phyloP scores from a whole-genome alignment of 2,329 filamentous ascomycete species.

The Fusarium sp. region DNA sequence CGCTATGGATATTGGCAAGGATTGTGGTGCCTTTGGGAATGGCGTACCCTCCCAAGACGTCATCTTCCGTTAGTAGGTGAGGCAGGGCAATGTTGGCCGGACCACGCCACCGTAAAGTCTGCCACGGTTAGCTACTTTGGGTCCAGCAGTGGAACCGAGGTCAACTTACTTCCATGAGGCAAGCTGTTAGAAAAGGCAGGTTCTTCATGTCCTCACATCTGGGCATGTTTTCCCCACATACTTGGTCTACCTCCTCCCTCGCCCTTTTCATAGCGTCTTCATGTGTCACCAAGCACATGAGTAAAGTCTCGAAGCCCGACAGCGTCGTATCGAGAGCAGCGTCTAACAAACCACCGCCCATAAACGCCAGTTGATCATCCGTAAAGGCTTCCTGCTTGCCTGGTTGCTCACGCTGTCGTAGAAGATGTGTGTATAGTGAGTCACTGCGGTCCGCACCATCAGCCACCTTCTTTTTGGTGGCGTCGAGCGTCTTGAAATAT shows the following conservation, averaged over 20 bases:
- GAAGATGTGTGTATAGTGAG: background rate
- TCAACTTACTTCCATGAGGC: background rate
- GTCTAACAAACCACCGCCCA: background rate
- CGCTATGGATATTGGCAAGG: background rate
- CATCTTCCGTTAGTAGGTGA: background rate
- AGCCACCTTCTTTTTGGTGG: background rate
- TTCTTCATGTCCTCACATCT: background rate
- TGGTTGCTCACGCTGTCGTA: background rate
- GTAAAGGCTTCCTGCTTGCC: background rate
- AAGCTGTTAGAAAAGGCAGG: background rate
- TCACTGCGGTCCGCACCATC: background rate
- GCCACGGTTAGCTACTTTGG: background rate
- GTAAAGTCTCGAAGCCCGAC: background rate
- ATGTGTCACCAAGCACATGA: background rate
- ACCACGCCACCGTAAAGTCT: background rate
- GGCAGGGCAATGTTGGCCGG: background rate
- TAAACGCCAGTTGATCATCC: background rate
- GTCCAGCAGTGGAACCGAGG: background rate
- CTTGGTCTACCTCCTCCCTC: background rate
- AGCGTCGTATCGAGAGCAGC: background rate
- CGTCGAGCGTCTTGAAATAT: constrained; percentile 1
- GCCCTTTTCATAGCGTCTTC: background rate
- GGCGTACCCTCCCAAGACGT: background rate
- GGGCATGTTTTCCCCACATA: background rate
- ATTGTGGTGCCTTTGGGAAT: background rate